Evolutionary conservation across 148 eudicot genomes (phyloP).

Genomic region (Rhododendron kiyosumense): DNA sequence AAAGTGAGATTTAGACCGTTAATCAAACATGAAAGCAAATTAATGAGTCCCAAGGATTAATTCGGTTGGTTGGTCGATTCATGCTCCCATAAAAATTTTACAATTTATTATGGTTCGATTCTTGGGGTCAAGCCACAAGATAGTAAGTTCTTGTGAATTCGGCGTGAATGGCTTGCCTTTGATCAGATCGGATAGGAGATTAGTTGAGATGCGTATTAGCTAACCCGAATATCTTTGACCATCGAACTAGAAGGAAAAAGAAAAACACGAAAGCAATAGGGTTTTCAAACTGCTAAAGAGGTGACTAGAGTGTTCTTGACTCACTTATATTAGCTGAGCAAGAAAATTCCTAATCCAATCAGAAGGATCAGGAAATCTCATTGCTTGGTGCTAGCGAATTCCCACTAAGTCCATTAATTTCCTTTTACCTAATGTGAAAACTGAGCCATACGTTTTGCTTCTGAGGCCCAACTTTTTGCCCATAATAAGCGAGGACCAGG

Average conservation of each 20-base stretch:
- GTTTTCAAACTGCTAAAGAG: background rate
- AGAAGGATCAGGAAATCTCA: background rate
- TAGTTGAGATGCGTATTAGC: too few species aligned
- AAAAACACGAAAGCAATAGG: background rate
- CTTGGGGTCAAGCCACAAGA: too few species aligned
- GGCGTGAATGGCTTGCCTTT: background rate
- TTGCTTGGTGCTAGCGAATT: background rate
- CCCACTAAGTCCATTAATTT: background rate
- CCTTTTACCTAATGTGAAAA: background rate
- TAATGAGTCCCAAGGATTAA: too few species aligned
- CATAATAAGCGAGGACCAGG: slow-evolving; percentile 10
- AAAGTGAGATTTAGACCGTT: background rate
- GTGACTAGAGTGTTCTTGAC: slow-evolving; percentile 11
- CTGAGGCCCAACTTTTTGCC: slow-evolving; percentile 16
- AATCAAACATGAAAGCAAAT: background rate
- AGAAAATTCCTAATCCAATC: background rate
- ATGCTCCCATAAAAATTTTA: background rate
- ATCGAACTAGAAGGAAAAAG: too few species aligned
- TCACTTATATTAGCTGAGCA: background rate
- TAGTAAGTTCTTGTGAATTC: background rate
- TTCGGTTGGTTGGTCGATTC: background rate
- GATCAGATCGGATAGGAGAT: too few species aligned
- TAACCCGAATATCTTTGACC: too few species aligned
- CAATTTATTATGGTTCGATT: too few species aligned
- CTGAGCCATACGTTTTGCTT: background rate